Base-by-base conservation (phyloP, 805 yeast genomes). In the Candida glaebosa region DNA sequence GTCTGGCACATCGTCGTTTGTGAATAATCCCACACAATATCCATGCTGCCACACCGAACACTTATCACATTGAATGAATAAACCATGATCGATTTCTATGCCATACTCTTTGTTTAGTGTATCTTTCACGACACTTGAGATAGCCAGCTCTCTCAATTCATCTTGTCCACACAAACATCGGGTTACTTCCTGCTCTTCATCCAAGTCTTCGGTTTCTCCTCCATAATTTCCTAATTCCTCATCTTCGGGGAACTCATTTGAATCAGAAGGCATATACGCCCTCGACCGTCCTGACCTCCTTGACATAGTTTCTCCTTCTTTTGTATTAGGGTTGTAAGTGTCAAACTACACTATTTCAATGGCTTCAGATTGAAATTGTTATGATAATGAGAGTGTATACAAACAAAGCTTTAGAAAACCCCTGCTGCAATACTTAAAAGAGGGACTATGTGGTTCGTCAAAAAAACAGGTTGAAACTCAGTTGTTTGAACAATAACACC, bases 1-100 rank as follows among this genome's bases (percentile, higher is more conserved):
- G 43, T 91, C 97, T 3, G 97, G 96, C 2, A 88, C 87, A 38
- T 78, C 82, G 10, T 77, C 79, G 46, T 82, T 87, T 38, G 78
- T 80, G 41, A 72, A 71, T 43, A 91, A 79, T 1, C 96, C 95
- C 28, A 91, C 96, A 69, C 99, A 91, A 64, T 73, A 87, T 2
- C 97, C 98, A 60, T 91, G 99, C 62, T 91, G 99, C 99, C 99
- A 91, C 5, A 84, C 96, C 15, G 87, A 81, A 66, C 99, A 91
- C 47, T 76, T 75, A 55, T 93, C 99, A 72, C 95, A 85, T 55
- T 85, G 93, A 50, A 85, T 85, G 56, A 78, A 85, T 38, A 84
- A 70, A 2, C 91, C 93, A 15, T 72, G 65, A 44, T 76, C 80
- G 38, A 63, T 55, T 40, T 63, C 63, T 41, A 69, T 64, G 37